Percentiles rank a stretch among this genome's conserved stretches.
Conservation (phyloP, 345 rosid species). For the Syzygium jambos region DNA sequence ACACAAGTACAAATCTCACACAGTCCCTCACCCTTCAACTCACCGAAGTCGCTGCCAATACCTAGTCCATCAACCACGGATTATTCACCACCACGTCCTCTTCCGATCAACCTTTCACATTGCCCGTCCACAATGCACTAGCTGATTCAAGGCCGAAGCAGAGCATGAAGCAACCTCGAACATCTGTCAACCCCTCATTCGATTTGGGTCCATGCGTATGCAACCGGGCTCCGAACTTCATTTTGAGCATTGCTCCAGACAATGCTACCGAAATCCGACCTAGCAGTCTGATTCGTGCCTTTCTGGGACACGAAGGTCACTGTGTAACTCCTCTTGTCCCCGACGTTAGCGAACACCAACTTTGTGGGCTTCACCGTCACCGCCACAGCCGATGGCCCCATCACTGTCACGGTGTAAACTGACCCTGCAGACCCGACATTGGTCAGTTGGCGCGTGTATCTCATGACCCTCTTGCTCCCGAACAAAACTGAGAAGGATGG, state of each 20-base stretch:
- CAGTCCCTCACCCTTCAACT: neutral
- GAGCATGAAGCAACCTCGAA: neutral
- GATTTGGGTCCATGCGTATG: slow-evolving; percentile 55
- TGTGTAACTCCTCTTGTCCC: slow-evolving; percentile 69
- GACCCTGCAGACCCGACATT: slow-evolving; percentile 69
- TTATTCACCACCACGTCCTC: neutral
- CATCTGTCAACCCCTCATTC: slow-evolving; percentile 7
- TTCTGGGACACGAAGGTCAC: slow-evolving; percentile 62
- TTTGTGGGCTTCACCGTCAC: slow-evolving; percentile 45
- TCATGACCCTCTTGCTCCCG: slow-evolving; percentile 41
- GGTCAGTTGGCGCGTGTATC: slow-evolving; percentile 64
- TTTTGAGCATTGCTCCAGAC: slow-evolving; percentile 52
- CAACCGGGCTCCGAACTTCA: slow-evolving; percentile 72
- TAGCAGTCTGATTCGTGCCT: slow-evolving; percentile 14
- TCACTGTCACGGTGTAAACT: slow-evolving; percentile 35
- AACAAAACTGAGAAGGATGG: slow-evolving; percentile 84
- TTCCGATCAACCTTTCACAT: neutral
- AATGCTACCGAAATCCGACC: slow-evolving; percentile 54
- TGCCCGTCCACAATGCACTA: neutral
- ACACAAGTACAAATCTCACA: neutral
- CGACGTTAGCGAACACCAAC: slow-evolving; percentile 42
- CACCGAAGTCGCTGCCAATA: neutral
- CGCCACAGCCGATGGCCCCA: slow-evolving; percentile 32
- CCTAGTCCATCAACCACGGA: neutral
- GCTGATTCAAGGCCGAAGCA: neutral